Base-by-base conservation (phyloP, 768 basidiomycete genomes). In the Lentinula edodes region DNA sequence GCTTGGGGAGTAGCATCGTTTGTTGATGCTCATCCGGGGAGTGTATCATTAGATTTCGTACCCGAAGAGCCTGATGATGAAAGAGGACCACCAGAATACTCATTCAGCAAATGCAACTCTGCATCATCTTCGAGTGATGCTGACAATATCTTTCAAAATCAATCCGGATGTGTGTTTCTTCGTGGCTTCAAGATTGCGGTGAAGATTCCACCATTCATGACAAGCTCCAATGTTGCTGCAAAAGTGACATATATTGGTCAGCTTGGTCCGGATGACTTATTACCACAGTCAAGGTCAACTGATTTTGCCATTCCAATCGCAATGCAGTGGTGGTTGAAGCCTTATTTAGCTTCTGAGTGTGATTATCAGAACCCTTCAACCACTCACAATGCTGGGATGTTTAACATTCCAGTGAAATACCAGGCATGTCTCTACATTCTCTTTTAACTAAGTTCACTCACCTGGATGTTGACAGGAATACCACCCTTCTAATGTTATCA, bases 1-100 rank as follows among this genome's bases (percentile, higher is more conserved):
- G 67, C 73, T 0, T 77, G 73, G 72, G 69, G 67, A 5, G 63
- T 71, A 34, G 73, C 74, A 0, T 60, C 61, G 13, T 71, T 68
- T 41, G 23, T 34, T 5, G 35, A 43, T 13, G 52, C 52, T 4
- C 23, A 9, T 12, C 55, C 39, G 3, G 39, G n/a, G 8, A 57
- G n/a, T 28, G 55, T 45, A 57, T 13, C 7, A 7, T 45, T 57
- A 18, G 55, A 57, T 4, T 42, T 41, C 15, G 55, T 57, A 20
- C 39, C 42, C 6, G 5, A 34, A 32, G 6, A 15, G 28, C 32
- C 39, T 23, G 55, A 45, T 4, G 1, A 28, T 42, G 39, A 6
- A 23, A 1, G 36, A 41, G 38, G 35, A 18, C 15, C 16, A 20
- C 39, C 41, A 20, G 39, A 42, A 12, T 57, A 45, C 18, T 32